These are phyloP conservation scores for Plasmodium berghei DNA, from an alignment of 169 alveolate species.

Conservation along the genomic window DNA sequence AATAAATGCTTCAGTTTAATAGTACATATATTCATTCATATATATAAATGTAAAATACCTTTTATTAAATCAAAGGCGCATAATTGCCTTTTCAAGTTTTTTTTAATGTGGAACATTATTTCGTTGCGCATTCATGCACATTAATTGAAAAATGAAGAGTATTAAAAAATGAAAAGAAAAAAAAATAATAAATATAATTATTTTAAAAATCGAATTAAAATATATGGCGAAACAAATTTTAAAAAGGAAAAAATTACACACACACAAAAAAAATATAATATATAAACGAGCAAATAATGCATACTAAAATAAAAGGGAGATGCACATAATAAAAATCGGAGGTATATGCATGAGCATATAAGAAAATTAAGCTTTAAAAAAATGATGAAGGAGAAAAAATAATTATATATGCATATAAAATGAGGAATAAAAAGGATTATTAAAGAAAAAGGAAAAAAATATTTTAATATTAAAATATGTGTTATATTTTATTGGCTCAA, in stretches of 20 bases:
- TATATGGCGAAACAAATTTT: no score
- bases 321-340: slow-evolving; percentile 6
- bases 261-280: background rate
- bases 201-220: background rate
- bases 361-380: background rate
- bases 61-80: slow-evolving; percentile 15
- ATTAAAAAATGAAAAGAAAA: slow-evolving; percentile 5
- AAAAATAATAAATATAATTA: slow-evolving; percentile 8
- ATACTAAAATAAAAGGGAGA: slow-evolving; percentile 1
- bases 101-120: slow-evolving; percentile 5
- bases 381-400: no score
- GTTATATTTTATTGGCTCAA: no score
- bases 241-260: background rate
- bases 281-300: slow-evolving; percentile 2
- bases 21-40: slow-evolving; percentile 14
- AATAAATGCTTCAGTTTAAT: background rate
- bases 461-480: no score
- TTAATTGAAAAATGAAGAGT: slow-evolving; percentile 8
- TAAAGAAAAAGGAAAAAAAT: no score
- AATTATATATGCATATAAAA: no score
- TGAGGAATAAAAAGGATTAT: no score
- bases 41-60: slow-evolving; percentile 18
- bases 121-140: slow-evolving; percentile 71
- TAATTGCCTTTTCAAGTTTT: slow-evolving; percentile 8
- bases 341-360: background rate